A percentile compares a stretch with the other conserved stretches of the same genome.
These are phyloP conservation scores for Sporisorium iseilematis-ciliati DNA, from an alignment of 1,284 basidiomycete genomes.

Conservation along the genomic window DNA sequence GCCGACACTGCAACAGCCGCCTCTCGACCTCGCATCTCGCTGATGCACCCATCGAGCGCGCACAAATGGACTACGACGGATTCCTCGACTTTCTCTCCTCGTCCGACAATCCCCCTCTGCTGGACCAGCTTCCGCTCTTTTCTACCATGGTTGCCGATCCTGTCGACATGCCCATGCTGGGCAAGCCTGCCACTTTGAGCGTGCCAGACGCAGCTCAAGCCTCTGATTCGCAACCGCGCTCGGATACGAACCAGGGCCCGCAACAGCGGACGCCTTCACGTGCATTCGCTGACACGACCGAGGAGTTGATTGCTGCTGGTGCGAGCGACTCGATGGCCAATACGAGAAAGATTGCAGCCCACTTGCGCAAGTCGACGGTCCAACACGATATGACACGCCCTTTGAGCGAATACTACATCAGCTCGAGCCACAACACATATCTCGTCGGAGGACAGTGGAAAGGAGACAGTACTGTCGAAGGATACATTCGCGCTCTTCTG, in stretches of 20 bases:
- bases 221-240: conserved; percentile 1
- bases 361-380: conserved; percentile 48
- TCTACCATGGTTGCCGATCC: conserved; percentile 44
- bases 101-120: conserved; percentile 58
- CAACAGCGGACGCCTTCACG: conserved; percentile 36
- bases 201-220: conserved; percentile 3
- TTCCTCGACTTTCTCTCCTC: conserved; percentile 64
- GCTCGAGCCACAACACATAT: conserved; percentile 97
- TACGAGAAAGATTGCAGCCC: conserved; percentile 38
- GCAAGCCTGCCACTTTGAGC: conserved; percentile 4
- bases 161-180: conserved; percentile 17
- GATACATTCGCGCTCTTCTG: conserved; percentile 91
- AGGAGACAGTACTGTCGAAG: conserved; percentile 92
- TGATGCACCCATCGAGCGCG: conserved; percentile 11
- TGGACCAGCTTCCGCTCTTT: conserved; percentile 48
- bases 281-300: conserved; percentile 41
- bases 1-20: conserved; percentile 42
- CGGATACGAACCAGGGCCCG: conserved; percentile 1
- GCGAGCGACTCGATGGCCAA: conserved; percentile 35
- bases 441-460: conserved; percentile 93
- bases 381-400: conserved; percentile 78
- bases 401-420: conserved; percentile 88
- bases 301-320: conserved; percentile 46
- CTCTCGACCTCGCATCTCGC: conserved; percentile 21
- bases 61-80: conserved; percentile 53